Evolutionary conservation across 2,329 filamentous ascomycete genomes (phyloP).

Genomic region (Talaromyces albobiverticillius): DNA sequence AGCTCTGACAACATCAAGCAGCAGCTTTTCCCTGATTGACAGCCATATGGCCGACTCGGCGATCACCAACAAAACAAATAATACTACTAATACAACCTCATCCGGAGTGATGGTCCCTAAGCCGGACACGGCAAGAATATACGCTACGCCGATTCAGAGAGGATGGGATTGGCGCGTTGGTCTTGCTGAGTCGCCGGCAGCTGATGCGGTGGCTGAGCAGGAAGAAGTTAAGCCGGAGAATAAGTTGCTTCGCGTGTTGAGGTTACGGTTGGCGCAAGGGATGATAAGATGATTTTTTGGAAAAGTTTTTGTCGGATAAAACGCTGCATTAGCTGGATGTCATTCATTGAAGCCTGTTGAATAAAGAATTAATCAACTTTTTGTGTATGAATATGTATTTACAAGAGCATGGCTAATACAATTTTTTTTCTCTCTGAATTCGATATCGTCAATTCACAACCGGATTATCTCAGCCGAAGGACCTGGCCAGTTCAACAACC

Average conservation of each 20-base stretch:
- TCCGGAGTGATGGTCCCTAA: constrained; percentile 49
- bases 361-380: background rate
- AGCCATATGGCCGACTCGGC: constrained; percentile 63
- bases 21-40: constrained; percentile 68
- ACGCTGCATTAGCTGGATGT: background rate
- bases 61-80: constrained; percentile 1
- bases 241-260: constrained; percentile 63
- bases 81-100: constrained; percentile 17
- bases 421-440: no score
- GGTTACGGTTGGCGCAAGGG: constrained; percentile 31
- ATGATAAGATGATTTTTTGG: constrained; percentile 10
- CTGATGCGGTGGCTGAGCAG: constrained; percentile 44
- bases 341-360: background rate
- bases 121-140: constrained; percentile 20
- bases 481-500: no score
- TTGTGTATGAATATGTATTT: background rate
- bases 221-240: constrained; percentile 5
- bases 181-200: constrained; percentile 55
- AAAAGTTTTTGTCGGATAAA: no score
- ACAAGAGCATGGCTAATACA: background rate
- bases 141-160: constrained; percentile 40
- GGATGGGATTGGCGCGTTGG: constrained; percentile 71
- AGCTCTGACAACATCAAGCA: constrained; percentile 53
- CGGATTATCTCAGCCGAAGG: no score
- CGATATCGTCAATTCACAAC: no score